Conservation (phyloP, 1,284 basidiomycete species). For the Athelia sp. region DNA sequence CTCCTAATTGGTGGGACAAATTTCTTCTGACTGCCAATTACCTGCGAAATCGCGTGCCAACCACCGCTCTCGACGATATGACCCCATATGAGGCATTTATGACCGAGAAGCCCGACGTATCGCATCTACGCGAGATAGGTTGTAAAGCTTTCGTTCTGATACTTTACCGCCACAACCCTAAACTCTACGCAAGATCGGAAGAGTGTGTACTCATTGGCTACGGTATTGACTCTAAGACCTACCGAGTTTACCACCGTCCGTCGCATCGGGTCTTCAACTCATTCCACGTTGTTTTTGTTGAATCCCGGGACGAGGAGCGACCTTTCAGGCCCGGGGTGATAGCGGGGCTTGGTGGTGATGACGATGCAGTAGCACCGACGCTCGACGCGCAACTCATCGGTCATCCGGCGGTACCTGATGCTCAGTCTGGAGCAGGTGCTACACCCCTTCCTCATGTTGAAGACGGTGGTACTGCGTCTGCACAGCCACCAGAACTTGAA, state of each 20-base stretch:
- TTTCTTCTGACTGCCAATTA: conserved; percentile 2
- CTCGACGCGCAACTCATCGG: no score
- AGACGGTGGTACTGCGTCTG: no score
- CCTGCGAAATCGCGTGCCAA: conserved; percentile 4
- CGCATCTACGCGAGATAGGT: conserved; percentile 20
- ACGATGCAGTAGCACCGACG: background rate
- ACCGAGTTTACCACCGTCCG: conserved; percentile 13
- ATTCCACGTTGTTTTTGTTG: conserved; percentile 22
- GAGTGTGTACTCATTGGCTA: conserved; percentile 23
- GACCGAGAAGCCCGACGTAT: conserved; percentile 18
- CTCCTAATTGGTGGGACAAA: conserved; percentile 8
- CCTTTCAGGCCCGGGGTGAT: background rate
- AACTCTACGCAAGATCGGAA: conserved; percentile 11
- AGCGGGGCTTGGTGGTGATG: background rate
- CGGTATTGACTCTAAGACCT: conserved; percentile 14
- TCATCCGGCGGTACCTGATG: no score
- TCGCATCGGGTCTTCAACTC: conserved; percentile 15
- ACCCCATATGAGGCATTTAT: conserved; percentile 18
- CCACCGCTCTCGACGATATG: conserved; percentile 6
- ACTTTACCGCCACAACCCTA: conserved; percentile 12
- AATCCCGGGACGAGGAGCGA: conserved; percentile 9
- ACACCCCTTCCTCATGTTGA: no score
- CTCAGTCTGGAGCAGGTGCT: no score
- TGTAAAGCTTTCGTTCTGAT: conserved; percentile 15
- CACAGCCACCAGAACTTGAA: no score